Base-by-base conservation (phyloP, 257 asterid genomes). In the Cynanchum wilfordii region DNA sequence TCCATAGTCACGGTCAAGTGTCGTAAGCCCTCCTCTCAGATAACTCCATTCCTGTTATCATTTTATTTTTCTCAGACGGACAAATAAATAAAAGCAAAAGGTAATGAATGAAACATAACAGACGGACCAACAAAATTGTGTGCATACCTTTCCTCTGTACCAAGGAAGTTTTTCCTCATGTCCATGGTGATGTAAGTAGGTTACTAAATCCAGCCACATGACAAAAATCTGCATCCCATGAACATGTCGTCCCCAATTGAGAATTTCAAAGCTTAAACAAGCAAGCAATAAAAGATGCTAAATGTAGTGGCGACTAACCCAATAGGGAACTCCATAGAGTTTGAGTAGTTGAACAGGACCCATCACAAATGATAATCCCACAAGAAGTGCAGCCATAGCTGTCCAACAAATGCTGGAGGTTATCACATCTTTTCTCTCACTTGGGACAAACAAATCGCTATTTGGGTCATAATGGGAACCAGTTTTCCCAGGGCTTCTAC, bases 21-120 rank as follows among this genome's bases (percentile, higher is more conserved):
- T 89, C 6, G 97, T 90, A 4, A 92, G 92, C 76, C 98, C 98
- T 3, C 98, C 98, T 83, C 97, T 80, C 57, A 90, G 81, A 71
- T 90, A 93, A 84, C 88, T 90, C 98, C 98, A 93, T 76, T 90
- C 97, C 98, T 92, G 81, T 76, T 30, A n/a, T n/a, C n/a, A n/a
- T 33, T 33, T 33, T 33, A 33, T 33, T 33, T 33, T 33, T 33
- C 38, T 33, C 38, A n/a, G n/a, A n/a, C n/a, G n/a, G n/a, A n/a
- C n/a, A n/a, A n/a, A n/a, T n/a, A n/a, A n/a, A n/a, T n/a, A n/a
- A n/a, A n/a, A n/a, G n/a, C n/a, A n/a, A n/a, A n/a, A n/a, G n/a
- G n/a, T n/a, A 33, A 33, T 33, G 36, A 33, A 33, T 33, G 36
- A 33, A 33, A 33, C 38, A 33, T n/a, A n/a, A n/a, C 38, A n/a